Percentiles rank a stretch among this genome's conserved stretches.
These are phyloP conservation scores for Colletotrichum tamarilloi DNA, from an alignment of 2,329 filamentous ascomycete genomes.

Conservation along the genomic window DNA sequence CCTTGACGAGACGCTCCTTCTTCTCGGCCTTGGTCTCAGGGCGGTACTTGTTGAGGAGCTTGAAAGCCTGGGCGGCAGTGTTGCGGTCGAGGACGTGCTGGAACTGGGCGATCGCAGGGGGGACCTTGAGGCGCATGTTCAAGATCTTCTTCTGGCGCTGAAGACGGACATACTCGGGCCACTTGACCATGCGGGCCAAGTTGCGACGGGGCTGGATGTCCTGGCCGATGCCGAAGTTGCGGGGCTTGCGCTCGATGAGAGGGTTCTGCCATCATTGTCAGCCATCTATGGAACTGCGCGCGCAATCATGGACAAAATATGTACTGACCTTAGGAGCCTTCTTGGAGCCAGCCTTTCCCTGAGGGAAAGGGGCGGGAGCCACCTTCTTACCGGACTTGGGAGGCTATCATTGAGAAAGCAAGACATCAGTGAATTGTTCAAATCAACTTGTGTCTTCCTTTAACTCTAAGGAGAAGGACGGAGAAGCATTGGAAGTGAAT, in stretches of 20 bases:
- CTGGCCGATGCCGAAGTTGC: conserved; percentile 99
- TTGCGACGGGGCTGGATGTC: conserved; percentile 98
- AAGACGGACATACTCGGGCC: conserved; percentile 98
- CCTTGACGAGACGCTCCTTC: conserved; percentile 99
- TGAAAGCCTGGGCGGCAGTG: conserved; percentile 96
- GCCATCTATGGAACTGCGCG: conserved; percentile 25
- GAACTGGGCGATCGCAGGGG: conserved; percentile 97
- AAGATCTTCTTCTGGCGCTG: conserved; percentile 96
- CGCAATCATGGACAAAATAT: background rate
- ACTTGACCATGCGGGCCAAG: conserved; percentile 98
- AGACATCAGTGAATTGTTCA: conserved; percentile 92
- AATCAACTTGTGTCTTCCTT: conserved; percentile 82
- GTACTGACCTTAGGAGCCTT: conserved; percentile 93
- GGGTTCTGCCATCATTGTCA: conserved; percentile 77
- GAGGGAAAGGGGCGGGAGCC: conserved; percentile 95
- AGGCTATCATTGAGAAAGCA: conserved; percentile 99
- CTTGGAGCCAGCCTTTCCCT: conserved; percentile 91
- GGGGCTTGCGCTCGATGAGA: conserved; percentile 96
- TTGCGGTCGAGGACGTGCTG: conserved; percentile 96
- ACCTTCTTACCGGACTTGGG: conserved; percentile 98
- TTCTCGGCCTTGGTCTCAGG: conserved; percentile 99
- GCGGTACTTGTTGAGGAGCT: conserved; percentile 99
- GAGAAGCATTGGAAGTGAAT: background rate
- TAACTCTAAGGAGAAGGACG: conserved; percentile 85
- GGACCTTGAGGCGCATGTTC: conserved; percentile 98